Conservation (phyloP, 768 basidiomycete species). For the Mycena rebaudengoi region DNA sequence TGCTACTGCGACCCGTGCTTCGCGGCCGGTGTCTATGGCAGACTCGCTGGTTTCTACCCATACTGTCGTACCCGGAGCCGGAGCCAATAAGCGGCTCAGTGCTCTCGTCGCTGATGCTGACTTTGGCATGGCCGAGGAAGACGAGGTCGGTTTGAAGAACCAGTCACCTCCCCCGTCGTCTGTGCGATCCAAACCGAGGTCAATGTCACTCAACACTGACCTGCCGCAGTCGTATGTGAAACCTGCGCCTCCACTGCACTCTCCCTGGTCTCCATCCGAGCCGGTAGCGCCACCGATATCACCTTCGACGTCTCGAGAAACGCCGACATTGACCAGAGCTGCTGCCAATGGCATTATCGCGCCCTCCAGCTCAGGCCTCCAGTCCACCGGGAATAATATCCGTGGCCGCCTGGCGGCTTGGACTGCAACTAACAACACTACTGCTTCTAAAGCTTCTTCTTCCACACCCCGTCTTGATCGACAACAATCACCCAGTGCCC, state of each 20-base stretch:
- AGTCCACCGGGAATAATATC: slow-evolving; percentile 51
- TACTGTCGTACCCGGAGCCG: slow-evolving; percentile 80
- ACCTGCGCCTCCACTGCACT: slow-evolving; percentile 43
- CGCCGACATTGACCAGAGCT: slow-evolving; percentile 50
- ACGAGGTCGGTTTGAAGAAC: slow-evolving; percentile 43
- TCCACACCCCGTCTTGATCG: slow-evolving; percentile 19
- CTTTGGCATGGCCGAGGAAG: slow-evolving; percentile 72
- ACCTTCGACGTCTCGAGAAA: slow-evolving; percentile 42
- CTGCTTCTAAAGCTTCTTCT: slow-evolving; percentile 20
- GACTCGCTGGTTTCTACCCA: slow-evolving; percentile 79
- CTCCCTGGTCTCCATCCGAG: slow-evolving; percentile 41
- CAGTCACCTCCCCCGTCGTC: slow-evolving; percentile 54
- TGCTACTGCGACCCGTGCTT: slow-evolving; percentile 53
- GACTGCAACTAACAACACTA: slow-evolving; percentile 42
- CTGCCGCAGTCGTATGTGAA: slow-evolving; percentile 42
- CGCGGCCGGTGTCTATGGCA: slow-evolving; percentile 80
- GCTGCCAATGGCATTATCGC: slow-evolving; percentile 53
- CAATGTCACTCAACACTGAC: slow-evolving; percentile 68
- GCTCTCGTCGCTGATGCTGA: slow-evolving; percentile 74
- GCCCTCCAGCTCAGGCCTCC: slow-evolving; percentile 41
- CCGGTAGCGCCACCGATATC: slow-evolving; percentile 33
- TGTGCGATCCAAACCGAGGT: slow-evolving; percentile 62
- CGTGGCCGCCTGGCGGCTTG: slow-evolving; percentile 59
- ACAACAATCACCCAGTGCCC: slow-evolving; percentile 29
- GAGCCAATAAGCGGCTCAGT: slow-evolving; percentile 69